Base-by-base conservation (phyloP, 2,329 filamentous ascomycete species). In the Ophiobolus disseminans region DNA sequence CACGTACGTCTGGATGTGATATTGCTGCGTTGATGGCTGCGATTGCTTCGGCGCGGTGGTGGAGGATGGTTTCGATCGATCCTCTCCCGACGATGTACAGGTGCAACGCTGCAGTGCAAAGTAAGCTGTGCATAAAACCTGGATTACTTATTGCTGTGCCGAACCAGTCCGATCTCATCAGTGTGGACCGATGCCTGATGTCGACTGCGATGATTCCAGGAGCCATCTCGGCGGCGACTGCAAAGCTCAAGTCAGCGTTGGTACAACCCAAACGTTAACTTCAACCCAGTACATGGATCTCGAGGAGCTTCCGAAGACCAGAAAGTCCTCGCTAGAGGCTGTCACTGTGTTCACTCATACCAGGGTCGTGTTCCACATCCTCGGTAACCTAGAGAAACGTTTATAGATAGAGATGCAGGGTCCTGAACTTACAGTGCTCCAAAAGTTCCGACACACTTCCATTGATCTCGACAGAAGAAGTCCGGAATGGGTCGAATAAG, bases 111-210 rank as follows among this genome's bases (percentile, higher is more conserved):
- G 60, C 57, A 13, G 69, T 70, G 37, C 68, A 67, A 5, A 74
- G 65, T 53, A 74, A 55, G 53, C 69, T 72, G 38, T 74, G 68
- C 69, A 74, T 73, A 46, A 74, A 74, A n/a, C 66, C 70, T 36
- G 48, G 26, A 49, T 72, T 69, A 31, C 55, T 56, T 34, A 71
- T 56, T 8, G 71, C 71, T 14, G 64, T 71, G 36, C 66, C 63
- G 45, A 72, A 71, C 70, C 71, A 74, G 19, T 70, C 64, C 28
- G 65, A 68, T 28, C 57, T 65, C 63, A 73, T 72, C 40, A 72
- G 44, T 20, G 65, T 62, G 3, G 69, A 73, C 20, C 64, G 64
- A 39, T 65, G 57, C 22, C 65, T 65, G 45, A 73, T 53, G 38
- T 73, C 70, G 38, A 73, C 62, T n/a, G 69, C 66, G 36, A 73